These are phyloP conservation scores for Hortiboletus flavorubellus DNA, from an alignment of 768 basidiomycete genomes.

Conservation along the genomic window DNA sequence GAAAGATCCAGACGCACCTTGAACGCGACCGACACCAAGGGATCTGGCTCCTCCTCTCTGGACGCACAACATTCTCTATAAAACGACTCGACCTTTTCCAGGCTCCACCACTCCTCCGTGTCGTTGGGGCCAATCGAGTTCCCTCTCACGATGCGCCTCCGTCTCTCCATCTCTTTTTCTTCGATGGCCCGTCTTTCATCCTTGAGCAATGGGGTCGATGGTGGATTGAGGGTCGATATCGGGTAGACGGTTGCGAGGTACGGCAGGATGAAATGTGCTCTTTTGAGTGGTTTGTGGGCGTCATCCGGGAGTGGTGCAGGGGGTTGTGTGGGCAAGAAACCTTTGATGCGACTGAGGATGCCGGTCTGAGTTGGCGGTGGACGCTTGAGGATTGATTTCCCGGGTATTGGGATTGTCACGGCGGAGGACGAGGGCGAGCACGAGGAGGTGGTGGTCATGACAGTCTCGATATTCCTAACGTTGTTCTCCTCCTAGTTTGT, in stretches of 20 bases:
- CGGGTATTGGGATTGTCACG: conserved; percentile 74
- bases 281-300: conserved; percentile 63
- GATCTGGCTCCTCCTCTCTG: conserved; percentile 68
- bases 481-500: no score
- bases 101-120: conserved; percentile 73
- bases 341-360: conserved; percentile 70
- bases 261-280: conserved; percentile 90
- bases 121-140: conserved; percentile 37
- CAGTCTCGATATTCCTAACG: not conserved
- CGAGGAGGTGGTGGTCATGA: conserved; percentile 36
- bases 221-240: conserved; percentile 80
- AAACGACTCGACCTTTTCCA: conserved; percentile 81
- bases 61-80: conserved; percentile 83
- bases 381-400: conserved; percentile 78
- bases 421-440: conserved; percentile 76
- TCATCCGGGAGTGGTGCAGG: conserved; percentile 33
- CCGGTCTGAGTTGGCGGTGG: conserved; percentile 67
- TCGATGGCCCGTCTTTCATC: conserved; percentile 83
- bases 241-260: conserved; percentile 87
- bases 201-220: conserved; percentile 71
- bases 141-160: conserved; percentile 61
- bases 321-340: conserved; percentile 64
- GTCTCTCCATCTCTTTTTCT: conserved; percentile 66
- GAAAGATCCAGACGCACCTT: conserved; percentile 44
- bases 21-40: conserved; percentile 62